These are phyloP conservation scores for Hysterium pulicare DNA, from an alignment of 2,329 filamentous ascomycete species.

Conservation along the genomic window DNA sequence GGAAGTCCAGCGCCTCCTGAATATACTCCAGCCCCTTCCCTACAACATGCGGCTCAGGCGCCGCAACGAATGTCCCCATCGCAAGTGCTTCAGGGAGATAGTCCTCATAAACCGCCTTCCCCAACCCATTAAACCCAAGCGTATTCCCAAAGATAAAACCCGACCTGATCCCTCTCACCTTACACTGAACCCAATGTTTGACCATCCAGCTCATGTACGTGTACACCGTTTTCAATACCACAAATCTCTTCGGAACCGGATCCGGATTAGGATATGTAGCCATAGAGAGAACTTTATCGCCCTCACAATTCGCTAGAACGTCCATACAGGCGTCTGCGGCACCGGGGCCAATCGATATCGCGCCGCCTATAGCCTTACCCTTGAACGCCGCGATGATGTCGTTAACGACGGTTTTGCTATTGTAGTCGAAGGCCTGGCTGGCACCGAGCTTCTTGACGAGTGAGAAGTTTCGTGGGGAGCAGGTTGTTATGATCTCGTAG, in stretches of 20 bases:
- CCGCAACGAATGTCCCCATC: constrained; percentile 8
- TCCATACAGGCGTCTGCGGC: constrained; percentile 12
- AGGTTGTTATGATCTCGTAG: constrained; percentile 33
- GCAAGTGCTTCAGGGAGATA: constrained; percentile 11
- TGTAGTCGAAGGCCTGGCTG: constrained; percentile 6
- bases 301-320: constrained; percentile 9
- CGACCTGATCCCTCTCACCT: too few species aligned
- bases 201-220: too few species aligned
- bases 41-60: constrained; percentile 13
- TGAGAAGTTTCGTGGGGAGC: constrained; percentile 16
- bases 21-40: constrained; percentile 8
- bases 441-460: constrained; percentile 10
- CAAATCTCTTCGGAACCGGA: too few species aligned
- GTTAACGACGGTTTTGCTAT: constrained; percentile 11
- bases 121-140: background rate
- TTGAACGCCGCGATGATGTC: constrained; percentile 35
- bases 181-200: too few species aligned
- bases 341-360: constrained; percentile 29
- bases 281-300: constrained; percentile 13
- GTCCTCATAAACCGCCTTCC: constrained; percentile 4
- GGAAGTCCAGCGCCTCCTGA: constrained; percentile 12
- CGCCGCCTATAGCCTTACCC: constrained; percentile 31
- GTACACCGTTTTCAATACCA: too few species aligned
- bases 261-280: too few species aligned
- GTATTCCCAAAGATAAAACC: too few species aligned